phyloP scores from a whole-genome alignment of 1,139 yeast genomes.

The Suhomyces panamericanus region DNA sequence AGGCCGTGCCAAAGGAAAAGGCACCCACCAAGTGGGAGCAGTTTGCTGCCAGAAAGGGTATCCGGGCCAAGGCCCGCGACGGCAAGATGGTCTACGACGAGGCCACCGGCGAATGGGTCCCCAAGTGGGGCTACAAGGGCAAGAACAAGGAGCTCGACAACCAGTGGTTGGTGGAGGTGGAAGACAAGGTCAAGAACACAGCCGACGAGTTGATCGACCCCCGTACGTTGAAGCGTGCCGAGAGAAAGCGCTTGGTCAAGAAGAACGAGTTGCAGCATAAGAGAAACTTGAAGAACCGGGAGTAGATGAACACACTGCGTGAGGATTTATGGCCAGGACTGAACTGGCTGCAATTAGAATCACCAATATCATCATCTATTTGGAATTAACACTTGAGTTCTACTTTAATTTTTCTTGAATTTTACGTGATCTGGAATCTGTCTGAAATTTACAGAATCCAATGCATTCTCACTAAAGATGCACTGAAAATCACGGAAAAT shows the following conservation, averaged over 20 bases:
- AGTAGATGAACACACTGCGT: neutral
- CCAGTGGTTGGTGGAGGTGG: constrained; percentile 96
- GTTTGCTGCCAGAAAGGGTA: constrained; percentile 95
- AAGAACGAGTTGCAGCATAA: constrained; percentile 87
- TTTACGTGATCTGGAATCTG: too few relatives aligned
- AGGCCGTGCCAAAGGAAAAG: constrained; percentile 89
- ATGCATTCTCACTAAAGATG: too few relatives aligned
- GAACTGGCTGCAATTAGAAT: too few relatives aligned
- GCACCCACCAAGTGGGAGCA: constrained; percentile 95
- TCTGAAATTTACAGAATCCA: too few relatives aligned
- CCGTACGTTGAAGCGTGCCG: constrained; percentile 73
- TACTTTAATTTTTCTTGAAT: too few relatives aligned
- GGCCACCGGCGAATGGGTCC: constrained; percentile 90
- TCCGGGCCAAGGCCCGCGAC: constrained; percentile 82
- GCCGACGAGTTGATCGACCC: constrained; percentile 82
- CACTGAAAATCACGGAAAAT: too few relatives aligned
- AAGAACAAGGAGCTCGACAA: constrained; percentile 80
- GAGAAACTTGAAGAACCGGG: constrained; percentile 59
- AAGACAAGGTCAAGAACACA: constrained; percentile 66
- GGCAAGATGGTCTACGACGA: constrained; percentile 93
- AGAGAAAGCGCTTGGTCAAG: constrained; percentile 81
- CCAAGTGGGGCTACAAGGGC: constrained; percentile 98
- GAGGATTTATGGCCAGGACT: too few relatives aligned
- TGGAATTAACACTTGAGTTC: too few relatives aligned
- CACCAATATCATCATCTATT: too few relatives aligned